phyloP scores from a whole-genome alignment of 75 land plant species.

The Picea sitchensis region DNA sequence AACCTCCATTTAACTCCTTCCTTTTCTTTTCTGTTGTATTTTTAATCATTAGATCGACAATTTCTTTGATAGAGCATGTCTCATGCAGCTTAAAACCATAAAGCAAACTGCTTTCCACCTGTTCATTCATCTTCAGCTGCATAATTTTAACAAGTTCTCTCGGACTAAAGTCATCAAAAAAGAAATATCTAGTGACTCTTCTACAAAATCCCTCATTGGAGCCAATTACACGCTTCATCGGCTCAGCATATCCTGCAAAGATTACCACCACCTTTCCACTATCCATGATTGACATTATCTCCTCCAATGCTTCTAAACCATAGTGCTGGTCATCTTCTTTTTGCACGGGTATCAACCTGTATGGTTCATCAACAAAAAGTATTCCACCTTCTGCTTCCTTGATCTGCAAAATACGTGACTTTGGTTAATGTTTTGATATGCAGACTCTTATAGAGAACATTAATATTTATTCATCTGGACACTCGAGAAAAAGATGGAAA shows the following conservation, averaged over 20 bases:
- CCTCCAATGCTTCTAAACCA: constrained; percentile 87
- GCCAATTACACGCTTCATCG: constrained; percentile 77
- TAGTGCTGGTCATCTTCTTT: constrained; percentile 82
- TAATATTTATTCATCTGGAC: background rate
- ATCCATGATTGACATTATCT: constrained; percentile 87
- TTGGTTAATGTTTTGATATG: background rate
- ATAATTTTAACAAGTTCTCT: constrained; percentile 62
- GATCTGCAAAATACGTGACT: constrained; percentile 33
- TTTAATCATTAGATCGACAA: constrained; percentile 57
- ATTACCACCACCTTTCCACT: constrained; percentile 81
- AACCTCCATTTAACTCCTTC: constrained; percentile 82
- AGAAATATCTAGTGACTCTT: constrained; percentile 72
- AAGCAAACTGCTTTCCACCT: constrained; percentile 41
- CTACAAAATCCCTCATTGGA: constrained; percentile 77
- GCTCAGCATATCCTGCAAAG: constrained; percentile 93
- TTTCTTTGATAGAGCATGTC: constrained; percentile 51
- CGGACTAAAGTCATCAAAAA: constrained; percentile 61
- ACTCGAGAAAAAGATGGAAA: background rate
- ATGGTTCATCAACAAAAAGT: constrained; percentile 85
- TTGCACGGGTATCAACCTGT: constrained; percentile 77
- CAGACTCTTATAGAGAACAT: background rate
- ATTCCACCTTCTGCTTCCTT: constrained; percentile 88
- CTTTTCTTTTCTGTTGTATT: constrained; percentile 70
- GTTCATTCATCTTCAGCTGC: constrained; percentile 62
- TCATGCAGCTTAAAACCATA: constrained; percentile 77